Evolutionary conservation across 768 basidiomycete genomes (phyloP), one percentile per base, ranked within the genome.

Genomic region (Kondoa subrosea): DNA sequence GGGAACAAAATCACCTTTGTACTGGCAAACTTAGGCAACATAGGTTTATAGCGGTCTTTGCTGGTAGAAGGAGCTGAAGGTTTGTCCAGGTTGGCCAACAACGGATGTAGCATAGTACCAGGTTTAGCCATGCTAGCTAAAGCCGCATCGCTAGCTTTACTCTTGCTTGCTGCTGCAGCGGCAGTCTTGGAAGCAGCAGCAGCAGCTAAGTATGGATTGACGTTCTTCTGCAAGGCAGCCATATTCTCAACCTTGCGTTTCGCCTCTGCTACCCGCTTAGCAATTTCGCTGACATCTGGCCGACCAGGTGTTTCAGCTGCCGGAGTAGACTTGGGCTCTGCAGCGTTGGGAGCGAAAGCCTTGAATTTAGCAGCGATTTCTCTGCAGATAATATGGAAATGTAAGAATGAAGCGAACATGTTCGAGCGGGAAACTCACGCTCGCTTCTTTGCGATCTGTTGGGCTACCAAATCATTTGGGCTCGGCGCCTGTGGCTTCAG

Each of bases 1-100:
- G 25, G 16, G 29, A 40, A 26, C 0, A 25, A 29, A 26, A 80
- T 61, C 25, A 86, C 89, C 80, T 87, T 91, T 77, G 93, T 91
- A 1, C 90, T 89, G 0, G 92, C 89, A 77, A 97, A 99, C 77
- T 99, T 99, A 63, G 95, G 95, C 71, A 92, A 91, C 92, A 99
- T 96, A 21, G 93, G 91, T 76, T 92, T 93, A 78, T 95, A 95
- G 70, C 87, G 80, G 77, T 95, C 89, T 77, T 92, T 90, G 62
- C 74, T 72, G 78, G 88, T 88, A 30, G 85, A 85, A 2, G 71
- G 77, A 85, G 85, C 1, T 82, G 82, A 26, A 50, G 66, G 34
- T 3, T 30, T 56, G 8, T 34, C 64, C 29, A 62, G 61, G 26
- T 67, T 57, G 25, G 64, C 64, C 4, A 69, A 61, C 31, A 69